A percentile compares a stretch with the other conserved stretches of the same genome.
These are phyloP conservation scores for Stephania cephalantha DNA, from an alignment of 164 flowering plant species.

Conservation along the genomic window DNA sequence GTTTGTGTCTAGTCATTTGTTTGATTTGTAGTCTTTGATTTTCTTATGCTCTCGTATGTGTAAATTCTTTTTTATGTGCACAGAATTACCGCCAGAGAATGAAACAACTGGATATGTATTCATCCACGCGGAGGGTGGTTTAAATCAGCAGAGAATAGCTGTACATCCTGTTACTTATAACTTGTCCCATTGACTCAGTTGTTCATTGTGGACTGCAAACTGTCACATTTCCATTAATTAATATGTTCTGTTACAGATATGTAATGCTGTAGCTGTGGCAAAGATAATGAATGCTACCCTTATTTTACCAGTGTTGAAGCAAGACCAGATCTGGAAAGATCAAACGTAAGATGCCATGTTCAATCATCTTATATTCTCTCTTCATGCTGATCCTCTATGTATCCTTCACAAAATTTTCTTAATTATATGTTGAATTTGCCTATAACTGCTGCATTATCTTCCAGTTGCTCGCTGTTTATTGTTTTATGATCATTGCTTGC, in stretches of 20 bases:
- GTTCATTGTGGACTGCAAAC: neutral
- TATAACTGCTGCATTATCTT: too few relatives aligned
- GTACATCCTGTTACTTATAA: slow-evolving; percentile 36
- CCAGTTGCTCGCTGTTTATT: too few relatives aligned
- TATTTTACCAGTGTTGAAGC: slow-evolving; percentile 94
- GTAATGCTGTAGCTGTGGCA: slow-evolving; percentile 99
- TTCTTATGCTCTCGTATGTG: neutral
- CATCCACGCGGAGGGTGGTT: slow-evolving; percentile 98
- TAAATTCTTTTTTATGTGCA: slow-evolving; percentile 15
- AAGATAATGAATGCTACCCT: slow-evolving; percentile 98
- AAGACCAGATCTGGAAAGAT: slow-evolving; percentile 99
- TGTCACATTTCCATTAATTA: neutral
- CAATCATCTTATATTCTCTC: neutral
- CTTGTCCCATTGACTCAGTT: neutral
- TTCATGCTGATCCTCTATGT: neutral
- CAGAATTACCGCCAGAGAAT: slow-evolving; percentile 88
- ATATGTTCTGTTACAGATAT: slow-evolving; percentile 51
- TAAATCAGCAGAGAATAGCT: slow-evolving; percentile 97
- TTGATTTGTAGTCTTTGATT: neutral
- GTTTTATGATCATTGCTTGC: neutral
- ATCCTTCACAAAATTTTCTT: neutral
- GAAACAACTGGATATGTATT: slow-evolving; percentile 91
- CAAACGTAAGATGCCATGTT: slow-evolving; percentile 68
- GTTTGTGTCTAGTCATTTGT: neutral
- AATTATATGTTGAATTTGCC: neutral